Base-by-base conservation (phyloP, 2,329 filamentous ascomycete species). In the Periconia digitata region DNA sequence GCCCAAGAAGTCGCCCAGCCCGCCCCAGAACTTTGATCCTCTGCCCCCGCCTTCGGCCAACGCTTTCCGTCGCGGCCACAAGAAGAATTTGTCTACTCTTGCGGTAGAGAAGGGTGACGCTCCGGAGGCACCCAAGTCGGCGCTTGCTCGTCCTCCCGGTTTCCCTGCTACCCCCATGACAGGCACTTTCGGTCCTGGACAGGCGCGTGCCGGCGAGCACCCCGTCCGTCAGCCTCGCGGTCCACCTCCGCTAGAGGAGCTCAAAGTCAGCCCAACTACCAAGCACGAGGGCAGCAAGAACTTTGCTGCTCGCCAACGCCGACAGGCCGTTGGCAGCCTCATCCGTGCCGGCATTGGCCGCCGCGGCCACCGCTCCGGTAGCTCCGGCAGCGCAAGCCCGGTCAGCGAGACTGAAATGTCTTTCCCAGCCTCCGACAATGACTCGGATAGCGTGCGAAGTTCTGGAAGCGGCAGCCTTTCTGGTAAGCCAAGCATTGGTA, bases 211-310 rank as follows among this genome's bases (percentile, higher is more conserved):
- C 65, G 94, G 94, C 59, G 94, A 97, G 74, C 94, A 99, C 69
- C 94, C 94, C 8, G 76, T 90, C 44, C 91, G 94, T 50, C 94
- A 99, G 74, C 94, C 94, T 44, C 90, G 91, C 55, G 92, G 92
- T 5, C 94, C 94, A 20, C 94, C 94, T 13, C 85, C 89, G 13
- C 81, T 97, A 43, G 94, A 99, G 59, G 94, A 99, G 75, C 84
- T 99, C 51, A 84, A 87, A 64, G 82, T 86, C 17, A 94, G 92
- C 74, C 94, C 94, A 1, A 97, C 92, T 8, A 86, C 90, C 58
- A 96, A 91, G 76, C 84, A 92, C 55, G 92, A 97, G 71, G 94
- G 92, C 20, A 96, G 92, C 84, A 79, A 96, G 83, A 99, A 99
- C 77, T 99, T 99, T 74, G 88, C 89, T 10, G 85, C 91, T 47